Evolutionary conservation across 495 filamentous ascomycete species (phyloP).

Genomic region (Xylaria longipes): DNA sequence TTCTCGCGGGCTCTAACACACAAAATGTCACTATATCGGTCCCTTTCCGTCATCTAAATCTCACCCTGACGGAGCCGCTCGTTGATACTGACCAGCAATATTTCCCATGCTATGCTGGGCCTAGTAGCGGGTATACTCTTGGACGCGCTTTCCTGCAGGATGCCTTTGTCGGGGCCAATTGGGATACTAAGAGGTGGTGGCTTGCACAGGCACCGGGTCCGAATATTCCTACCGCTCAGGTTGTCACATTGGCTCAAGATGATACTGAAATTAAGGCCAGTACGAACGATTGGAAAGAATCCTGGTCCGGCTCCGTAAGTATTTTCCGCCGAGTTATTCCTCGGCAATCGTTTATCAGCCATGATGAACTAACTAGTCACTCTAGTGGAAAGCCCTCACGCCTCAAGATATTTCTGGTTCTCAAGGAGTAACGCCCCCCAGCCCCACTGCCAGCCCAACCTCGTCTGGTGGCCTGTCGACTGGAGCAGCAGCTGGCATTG

Average conservation of each 20-base stretch:
- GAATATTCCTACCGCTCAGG: constrained; percentile 33
- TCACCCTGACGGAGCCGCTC: constrained; percentile 57
- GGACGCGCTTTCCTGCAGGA: constrained; percentile 65
- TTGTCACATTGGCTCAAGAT: constrained; percentile 28
- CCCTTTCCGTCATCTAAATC: constrained; percentile 59
- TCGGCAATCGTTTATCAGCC: neutral
- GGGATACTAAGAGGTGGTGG: constrained; percentile 52
- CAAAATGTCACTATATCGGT: constrained; percentile 57
- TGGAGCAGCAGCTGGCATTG: constrained; percentile 53
- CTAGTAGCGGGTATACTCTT: constrained; percentile 42
- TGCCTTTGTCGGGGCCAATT: constrained; percentile 62
- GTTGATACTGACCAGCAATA: constrained; percentile 49
- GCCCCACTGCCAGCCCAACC: constrained; percentile 21
- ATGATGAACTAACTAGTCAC: neutral
- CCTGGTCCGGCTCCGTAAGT: constrained; percentile 43
- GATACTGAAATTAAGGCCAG: constrained; percentile 37
- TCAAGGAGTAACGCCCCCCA: constrained; percentile 21
- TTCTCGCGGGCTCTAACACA: constrained; percentile 40
- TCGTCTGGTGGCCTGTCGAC: constrained; percentile 40
- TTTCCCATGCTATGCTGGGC: constrained; percentile 57
- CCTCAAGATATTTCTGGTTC: constrained; percentile 27
- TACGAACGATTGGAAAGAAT: constrained; percentile 42
- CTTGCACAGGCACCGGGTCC: constrained; percentile 60
- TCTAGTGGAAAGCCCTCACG: constrained; percentile 42
- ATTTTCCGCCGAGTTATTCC: neutral